Conservation (phyloP, 2,329 filamentous ascomycete species). For the Whalleya microplaca region DNA sequence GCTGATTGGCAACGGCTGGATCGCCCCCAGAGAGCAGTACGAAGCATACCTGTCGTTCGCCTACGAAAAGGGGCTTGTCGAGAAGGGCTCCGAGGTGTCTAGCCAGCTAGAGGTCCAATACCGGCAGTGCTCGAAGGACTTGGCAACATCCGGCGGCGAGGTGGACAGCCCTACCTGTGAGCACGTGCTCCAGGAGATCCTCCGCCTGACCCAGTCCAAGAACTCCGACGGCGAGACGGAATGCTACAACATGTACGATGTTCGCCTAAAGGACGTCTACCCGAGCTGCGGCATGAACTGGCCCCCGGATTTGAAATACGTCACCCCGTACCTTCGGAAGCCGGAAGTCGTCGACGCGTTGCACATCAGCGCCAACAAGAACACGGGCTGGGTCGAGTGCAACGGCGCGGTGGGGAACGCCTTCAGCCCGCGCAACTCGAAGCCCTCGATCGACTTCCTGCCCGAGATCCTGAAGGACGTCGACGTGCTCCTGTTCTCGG, state of each 20-base stretch:
- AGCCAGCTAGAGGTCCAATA: constrained; percentile 71
- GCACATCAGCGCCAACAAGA: constrained; percentile 80
- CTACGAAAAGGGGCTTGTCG: constrained; percentile 74
- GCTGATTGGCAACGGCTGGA: constrained; percentile 97
- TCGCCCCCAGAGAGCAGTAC: constrained; percentile 89
- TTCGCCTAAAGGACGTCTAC: constrained; percentile 79
- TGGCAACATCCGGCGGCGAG: constrained; percentile 55
- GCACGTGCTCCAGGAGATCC: constrained; percentile 71
- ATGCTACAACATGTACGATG: constrained; percentile 97
- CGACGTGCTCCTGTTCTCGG: constrained; percentile 86
- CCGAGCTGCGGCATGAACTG: constrained; percentile 96
- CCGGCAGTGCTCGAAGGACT: constrained; percentile 67
- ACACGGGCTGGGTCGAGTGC: constrained; percentile 90
- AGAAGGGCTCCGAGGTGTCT: constrained; percentile 66
- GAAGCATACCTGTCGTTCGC: constrained; percentile 81
- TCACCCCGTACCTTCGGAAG: constrained; percentile 84
- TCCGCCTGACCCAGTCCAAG: constrained; percentile 63
- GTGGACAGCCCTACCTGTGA: constrained; percentile 79
- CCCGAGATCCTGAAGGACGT: constrained; percentile 79
- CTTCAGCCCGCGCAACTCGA: constrained; percentile 73
- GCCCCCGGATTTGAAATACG: constrained; percentile 80
- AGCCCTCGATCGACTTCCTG: constrained; percentile 73
- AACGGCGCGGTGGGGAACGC: constrained; percentile 74
- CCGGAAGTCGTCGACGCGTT: constrained; percentile 79
- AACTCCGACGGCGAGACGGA: constrained; percentile 54